Conservation (phyloP, 1,139 yeast species). For the Blastobotrys raffinosifermentans region DNA sequence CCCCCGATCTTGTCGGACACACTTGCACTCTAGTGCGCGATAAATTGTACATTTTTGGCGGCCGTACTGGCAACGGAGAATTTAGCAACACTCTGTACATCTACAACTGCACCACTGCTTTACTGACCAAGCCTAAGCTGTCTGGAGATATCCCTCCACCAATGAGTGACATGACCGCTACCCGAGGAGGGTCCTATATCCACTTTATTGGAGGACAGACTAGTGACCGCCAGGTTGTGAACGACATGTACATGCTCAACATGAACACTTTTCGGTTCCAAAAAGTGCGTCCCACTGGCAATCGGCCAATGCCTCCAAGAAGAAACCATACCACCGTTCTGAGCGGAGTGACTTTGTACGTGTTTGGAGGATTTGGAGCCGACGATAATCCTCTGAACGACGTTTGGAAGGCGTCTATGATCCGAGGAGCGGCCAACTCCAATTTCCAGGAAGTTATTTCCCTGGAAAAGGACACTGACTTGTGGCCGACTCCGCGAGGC, state of each 20-base stretch:
- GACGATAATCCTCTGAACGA: slow-evolving; percentile 17
- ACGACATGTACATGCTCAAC: slow-evolving; percentile 18
- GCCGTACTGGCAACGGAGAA: slow-evolving; percentile 18
- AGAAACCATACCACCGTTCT: slow-evolving; percentile 21
- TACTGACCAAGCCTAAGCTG: slow-evolving; percentile 14
- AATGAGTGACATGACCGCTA: slow-evolving; percentile 17
- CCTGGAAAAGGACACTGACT: slow-evolving; percentile 19
- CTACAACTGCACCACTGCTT: slow-evolving; percentile 20
- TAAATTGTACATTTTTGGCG: slow-evolving; percentile 21
- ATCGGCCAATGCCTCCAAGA: slow-evolving; percentile 15
- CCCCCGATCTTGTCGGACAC: slow-evolving; percentile 24
- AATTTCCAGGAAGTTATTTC: slow-evolving; percentile 15
- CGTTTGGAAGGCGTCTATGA: slow-evolving; percentile 17
- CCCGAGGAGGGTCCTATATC: slow-evolving; percentile 14
- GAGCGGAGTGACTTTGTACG: slow-evolving; percentile 12
- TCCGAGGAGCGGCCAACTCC: slow-evolving; percentile 6
- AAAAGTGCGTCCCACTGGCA: slow-evolving; percentile 7
- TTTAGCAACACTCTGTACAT: slow-evolving; percentile 18
- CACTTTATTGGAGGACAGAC: slow-evolving; percentile 22
- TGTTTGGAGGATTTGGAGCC: slow-evolving; percentile 22
- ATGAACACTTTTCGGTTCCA: slow-evolving; percentile 12
- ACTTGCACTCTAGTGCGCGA: slow-evolving; percentile 15
- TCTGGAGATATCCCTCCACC: slow-evolving; percentile 19
- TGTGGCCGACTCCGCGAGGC: slow-evolving; percentile 22
- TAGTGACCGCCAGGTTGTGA: slow-evolving; percentile 13